Evolutionary conservation across 2,329 filamentous ascomycete genomes (phyloP).

Genomic region (Pseudocercospora macadamiae): DNA sequence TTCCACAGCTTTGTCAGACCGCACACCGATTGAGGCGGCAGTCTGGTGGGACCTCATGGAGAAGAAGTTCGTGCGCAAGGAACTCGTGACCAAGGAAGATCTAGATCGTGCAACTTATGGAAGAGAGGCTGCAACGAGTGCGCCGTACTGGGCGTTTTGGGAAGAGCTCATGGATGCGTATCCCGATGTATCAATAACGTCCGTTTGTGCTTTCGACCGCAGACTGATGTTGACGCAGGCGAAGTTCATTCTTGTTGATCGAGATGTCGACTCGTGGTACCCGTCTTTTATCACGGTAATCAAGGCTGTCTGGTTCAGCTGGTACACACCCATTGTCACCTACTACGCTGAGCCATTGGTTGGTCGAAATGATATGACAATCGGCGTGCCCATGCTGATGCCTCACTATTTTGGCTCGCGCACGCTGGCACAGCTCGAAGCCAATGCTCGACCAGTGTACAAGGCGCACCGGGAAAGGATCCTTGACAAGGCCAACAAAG

Average conservation of each 20-base stretch:
- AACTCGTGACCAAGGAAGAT: neutral
- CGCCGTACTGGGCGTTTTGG: neutral
- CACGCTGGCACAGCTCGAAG: slow-evolving; percentile 11
- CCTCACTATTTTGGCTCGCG: slow-evolving; percentile 15
- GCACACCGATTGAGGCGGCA: neutral
- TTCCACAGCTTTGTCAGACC: neutral
- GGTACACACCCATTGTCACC: neutral
- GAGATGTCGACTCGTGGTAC: slow-evolving; percentile 28
- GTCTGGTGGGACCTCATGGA: neutral
- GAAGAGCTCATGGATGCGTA: neutral
- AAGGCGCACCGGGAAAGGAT: slow-evolving; percentile 22
- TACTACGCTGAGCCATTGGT: slow-evolving; percentile 6
- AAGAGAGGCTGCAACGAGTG: neutral
- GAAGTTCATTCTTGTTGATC: slow-evolving; percentile 30
- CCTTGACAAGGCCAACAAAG: slow-evolving; percentile 10
- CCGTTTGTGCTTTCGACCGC: neutral
- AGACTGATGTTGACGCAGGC: neutral
- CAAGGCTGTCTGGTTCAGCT: slow-evolving; percentile 15
- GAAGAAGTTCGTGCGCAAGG: neutral
- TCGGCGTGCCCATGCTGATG: slow-evolving; percentile 17
- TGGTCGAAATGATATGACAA: slow-evolving; percentile 2
- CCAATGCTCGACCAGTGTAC: slow-evolving; percentile 22
- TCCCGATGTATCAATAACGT: neutral
- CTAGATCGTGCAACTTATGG: neutral
- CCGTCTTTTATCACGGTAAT: slow-evolving; percentile 21